Conservation (phyloP, 73 alveolate species). For the Symbiodinium pilosum region DNA sequence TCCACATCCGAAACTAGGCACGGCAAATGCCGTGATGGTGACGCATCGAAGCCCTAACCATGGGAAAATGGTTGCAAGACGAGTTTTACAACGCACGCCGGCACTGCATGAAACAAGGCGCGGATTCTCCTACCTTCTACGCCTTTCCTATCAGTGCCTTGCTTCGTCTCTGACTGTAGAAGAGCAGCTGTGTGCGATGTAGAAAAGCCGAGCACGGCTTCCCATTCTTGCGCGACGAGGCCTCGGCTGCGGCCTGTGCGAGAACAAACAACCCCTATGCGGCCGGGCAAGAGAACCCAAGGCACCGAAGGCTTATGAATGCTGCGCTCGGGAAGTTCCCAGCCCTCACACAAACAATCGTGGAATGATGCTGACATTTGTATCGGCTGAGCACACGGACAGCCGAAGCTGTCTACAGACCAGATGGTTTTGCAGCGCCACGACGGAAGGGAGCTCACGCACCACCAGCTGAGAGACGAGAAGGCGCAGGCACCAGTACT, state of each 20-base stretch:
- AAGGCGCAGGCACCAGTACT: background rate
- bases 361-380: background rate
- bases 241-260: conserved; percentile 14
- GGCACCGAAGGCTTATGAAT: background rate
- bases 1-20: background rate
- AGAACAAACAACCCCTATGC: background rate
- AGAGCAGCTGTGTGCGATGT: background rate
- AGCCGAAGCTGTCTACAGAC: background rate
- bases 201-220: background rate
- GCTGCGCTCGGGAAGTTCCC: background rate
- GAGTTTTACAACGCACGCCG: background rate
- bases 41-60: background rate
- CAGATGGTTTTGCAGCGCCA: background rate
- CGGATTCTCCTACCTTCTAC: background rate
- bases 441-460: background rate
- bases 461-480: background rate
- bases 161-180: conserved; percentile 1
- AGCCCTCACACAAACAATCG: background rate
- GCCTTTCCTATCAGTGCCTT: background rate
- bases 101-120: background rate
- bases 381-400: background rate
- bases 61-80: background rate
- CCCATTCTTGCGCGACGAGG: background rate
- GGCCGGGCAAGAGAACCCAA: background rate
- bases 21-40: background rate